Evolutionary conservation across 345 rosid species (phyloP).

Genomic region (Ceriops decandra): DNA sequence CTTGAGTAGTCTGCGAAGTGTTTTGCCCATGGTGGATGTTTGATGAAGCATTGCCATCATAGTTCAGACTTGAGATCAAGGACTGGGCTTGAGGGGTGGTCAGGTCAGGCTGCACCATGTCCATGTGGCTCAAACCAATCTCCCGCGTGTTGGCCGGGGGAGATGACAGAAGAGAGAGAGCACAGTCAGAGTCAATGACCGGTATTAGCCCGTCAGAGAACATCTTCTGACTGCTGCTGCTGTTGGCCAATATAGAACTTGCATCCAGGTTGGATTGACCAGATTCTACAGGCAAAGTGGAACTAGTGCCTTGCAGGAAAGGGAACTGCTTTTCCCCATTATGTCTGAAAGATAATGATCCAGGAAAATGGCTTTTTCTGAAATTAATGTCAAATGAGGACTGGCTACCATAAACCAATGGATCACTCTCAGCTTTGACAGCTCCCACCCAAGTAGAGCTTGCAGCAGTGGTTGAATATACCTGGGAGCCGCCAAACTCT

Average conservation of each 20-base stretch:
- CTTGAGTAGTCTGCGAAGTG: constrained; percentile 26
- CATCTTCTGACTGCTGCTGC: constrained; percentile 37
- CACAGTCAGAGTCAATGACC: constrained; percentile 37
- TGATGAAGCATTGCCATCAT: constrained; percentile 28
- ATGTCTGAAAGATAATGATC: constrained; percentile 28
- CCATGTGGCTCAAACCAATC: constrained; percentile 37
- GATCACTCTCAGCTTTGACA: constrained; percentile 38
- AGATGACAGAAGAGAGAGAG: constrained; percentile 95
- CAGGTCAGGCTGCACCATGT: constrained; percentile 37
- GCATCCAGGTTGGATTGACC: constrained; percentile 26
- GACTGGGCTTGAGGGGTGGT: constrained; percentile 36
- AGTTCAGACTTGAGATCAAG: constrained; percentile 36
- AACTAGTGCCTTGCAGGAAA: constrained; percentile 35
- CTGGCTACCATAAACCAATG: constrained; percentile 21
- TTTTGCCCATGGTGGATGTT: constrained; percentile 31
- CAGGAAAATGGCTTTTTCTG: constrained; percentile 26
- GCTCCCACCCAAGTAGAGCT: constrained; percentile 44
- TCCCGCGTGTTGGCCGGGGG: constrained; percentile 37
- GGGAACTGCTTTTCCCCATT: constrained; percentile 42
- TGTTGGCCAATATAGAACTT: constrained; percentile 21
- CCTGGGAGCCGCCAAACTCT: constrained; percentile 39
- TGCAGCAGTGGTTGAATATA: constrained; percentile 28
- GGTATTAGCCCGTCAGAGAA: constrained; percentile 29
- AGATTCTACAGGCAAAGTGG: constrained; percentile 27
- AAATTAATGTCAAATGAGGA: constrained; percentile 37